phyloP scores from a whole-genome alignment of 306 rosid species.

The Prunus persica region DNA sequence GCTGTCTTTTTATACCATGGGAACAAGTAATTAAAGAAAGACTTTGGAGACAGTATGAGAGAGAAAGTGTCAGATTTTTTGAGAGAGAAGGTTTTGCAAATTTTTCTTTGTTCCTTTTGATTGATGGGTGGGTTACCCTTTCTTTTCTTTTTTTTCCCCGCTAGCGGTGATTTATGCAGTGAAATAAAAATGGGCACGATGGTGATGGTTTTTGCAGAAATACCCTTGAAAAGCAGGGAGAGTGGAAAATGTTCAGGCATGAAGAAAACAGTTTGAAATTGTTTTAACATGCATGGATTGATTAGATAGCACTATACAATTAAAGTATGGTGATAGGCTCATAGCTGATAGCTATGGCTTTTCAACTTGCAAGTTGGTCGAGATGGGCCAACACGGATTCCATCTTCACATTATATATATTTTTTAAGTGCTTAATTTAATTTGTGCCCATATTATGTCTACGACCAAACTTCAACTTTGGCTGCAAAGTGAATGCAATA shows the following conservation, averaged over 20 bases:
- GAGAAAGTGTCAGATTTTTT: constrained; percentile 45
- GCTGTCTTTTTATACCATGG: constrained; percentile 46
- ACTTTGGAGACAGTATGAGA: constrained; percentile 30
- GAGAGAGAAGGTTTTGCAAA: constrained; percentile 24
- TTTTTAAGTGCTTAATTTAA: background rate
- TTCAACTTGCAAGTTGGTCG: constrained; percentile 28
- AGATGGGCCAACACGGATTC: constrained; percentile 39
- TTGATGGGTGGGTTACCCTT: background rate
- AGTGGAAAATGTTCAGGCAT: background rate
- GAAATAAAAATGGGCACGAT: background rate
- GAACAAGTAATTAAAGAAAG: constrained; percentile 19
- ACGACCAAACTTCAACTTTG: background rate
- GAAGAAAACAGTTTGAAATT: constrained; percentile 15
- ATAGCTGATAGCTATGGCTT: constrained; percentile 9
- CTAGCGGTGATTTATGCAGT: constrained; percentile 1
- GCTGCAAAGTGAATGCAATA: background rate
- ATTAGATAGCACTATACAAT: constrained; percentile 27
- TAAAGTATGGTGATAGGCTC: constrained; percentile 20
- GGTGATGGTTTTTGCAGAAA: constrained; percentile 15
- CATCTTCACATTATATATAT: constrained; percentile 1
- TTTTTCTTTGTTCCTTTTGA: background rate
- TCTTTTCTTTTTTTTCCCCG: background rate
- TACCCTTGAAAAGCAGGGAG: background rate
- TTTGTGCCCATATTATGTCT: background rate
- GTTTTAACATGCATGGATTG: constrained; percentile 26